Evolutionary conservation across 2,329 filamentous ascomycete species (phyloP), one percentile per base, ranked within the genome.

Genomic region (Fusarium metavorans): DNA sequence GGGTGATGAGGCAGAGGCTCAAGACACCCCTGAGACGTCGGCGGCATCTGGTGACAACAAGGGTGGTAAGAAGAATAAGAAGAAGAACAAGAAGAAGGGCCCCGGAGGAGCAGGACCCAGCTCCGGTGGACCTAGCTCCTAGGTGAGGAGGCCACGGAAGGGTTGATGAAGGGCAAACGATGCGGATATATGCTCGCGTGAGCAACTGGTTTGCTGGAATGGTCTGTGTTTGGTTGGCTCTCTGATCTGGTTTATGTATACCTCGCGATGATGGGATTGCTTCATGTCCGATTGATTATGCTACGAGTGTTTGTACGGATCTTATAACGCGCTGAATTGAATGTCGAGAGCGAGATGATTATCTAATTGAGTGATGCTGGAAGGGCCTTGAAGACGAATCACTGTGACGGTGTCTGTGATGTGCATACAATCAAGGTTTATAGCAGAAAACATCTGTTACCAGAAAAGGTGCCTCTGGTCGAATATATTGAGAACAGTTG

Each of bases 31-130:
- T 6, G 76, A 77, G 41, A 58, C 64, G 30, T 74, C 72, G 11
- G 64, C 66, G 14, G 56, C 66, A 30, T 69, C 73, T 4, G 62
- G 67, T 13, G 67, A 74, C n/a, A 70, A 67, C 50, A 78, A 78
- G 54, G 16, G 59, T 30, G 67, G 66, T 14, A 73, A 74, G 25
- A 79, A 79, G 64, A 78, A 76, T 25, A 78, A 78, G 48, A 80
- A 77, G 63, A 77, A 77, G 54, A 71, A 72, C 50, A 78, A 78
- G 68, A 80, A 80, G 73, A 76, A 78, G 64, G 77, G 75, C 6
- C 64, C 65, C 20, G 52, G 43, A 18, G 61, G 56, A 23, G 43
- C 64, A 41, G 64, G 67, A 50, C 25, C 60, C 13, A 35, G 67
- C 20, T 35, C 73, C 16, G 68, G 66, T 30, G 71, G 69, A 20